These are phyloP conservation scores for Trametes maxima DNA, from an alignment of 768 basidiomycete genomes.

Conservation along the genomic window DNA sequence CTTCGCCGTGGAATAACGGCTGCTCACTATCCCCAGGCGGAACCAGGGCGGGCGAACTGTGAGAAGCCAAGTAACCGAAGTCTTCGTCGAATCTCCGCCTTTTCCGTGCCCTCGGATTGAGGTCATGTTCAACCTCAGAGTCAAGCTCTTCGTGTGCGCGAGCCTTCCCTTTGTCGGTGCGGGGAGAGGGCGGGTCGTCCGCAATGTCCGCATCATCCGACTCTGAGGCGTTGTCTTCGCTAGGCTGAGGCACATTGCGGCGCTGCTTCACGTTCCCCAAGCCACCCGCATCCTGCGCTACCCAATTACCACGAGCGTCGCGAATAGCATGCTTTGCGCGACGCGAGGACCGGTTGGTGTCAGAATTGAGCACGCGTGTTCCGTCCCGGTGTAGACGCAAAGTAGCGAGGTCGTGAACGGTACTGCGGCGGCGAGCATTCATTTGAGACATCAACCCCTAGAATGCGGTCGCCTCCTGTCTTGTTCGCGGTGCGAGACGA, in stretches of 20 bases:
- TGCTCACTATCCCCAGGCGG: not conserved
- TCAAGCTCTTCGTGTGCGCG: slow-evolving; percentile 21
- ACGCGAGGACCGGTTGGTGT: slow-evolving; percentile 38
- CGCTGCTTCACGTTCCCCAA: slow-evolving; percentile 43
- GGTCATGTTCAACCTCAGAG: slow-evolving; percentile 19
- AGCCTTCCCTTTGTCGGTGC: slow-evolving; percentile 31
- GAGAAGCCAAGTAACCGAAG: slow-evolving; percentile 55
- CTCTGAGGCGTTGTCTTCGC: slow-evolving; percentile 27
- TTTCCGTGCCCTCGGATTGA: slow-evolving; percentile 38
- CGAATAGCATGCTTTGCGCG: slow-evolving; percentile 41
- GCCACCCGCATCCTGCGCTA: slow-evolving; percentile 68
- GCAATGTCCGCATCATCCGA: slow-evolving; percentile 31
- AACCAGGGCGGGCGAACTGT: slow-evolving; percentile 12
- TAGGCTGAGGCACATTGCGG: slow-evolving; percentile 25
- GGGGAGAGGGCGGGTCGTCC: slow-evolving; percentile 18
- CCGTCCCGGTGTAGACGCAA: slow-evolving; percentile 71
- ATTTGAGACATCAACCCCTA: slow-evolving; percentile 11
- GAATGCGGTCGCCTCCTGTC: slow-evolving; percentile 4
- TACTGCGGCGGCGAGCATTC: slow-evolving; percentile 42
- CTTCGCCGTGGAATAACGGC: not conserved
- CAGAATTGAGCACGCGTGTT: slow-evolving; percentile 52
- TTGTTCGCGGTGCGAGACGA: slow-evolving; percentile 1
- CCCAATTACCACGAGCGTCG: slow-evolving; percentile 62
- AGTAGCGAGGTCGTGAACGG: slow-evolving; percentile 64
- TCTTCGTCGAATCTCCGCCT: slow-evolving; percentile 50